These are phyloP conservation scores for Lophiotrema nucula DNA, from an alignment of 495 filamentous ascomycete species.

Conservation along the genomic window DNA sequence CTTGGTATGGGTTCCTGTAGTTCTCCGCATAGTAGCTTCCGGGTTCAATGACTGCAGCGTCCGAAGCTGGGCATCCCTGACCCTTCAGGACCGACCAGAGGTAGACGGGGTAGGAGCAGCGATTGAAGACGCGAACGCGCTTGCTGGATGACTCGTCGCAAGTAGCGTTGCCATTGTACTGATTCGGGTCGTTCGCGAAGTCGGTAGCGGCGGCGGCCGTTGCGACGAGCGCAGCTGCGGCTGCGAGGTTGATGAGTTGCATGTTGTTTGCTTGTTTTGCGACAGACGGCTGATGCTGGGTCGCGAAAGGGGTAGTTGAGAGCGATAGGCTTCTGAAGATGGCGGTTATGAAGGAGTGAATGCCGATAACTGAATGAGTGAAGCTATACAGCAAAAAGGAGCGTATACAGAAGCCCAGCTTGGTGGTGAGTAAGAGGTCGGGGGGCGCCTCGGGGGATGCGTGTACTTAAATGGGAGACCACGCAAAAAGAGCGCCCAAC, in stretches of 20 bases:
- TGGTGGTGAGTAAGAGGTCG: slow-evolving; percentile 22
- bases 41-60: neutral
- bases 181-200: neutral
- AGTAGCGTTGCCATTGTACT: slow-evolving; percentile 7
- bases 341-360: slow-evolving; percentile 22
- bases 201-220: slow-evolving; percentile 7
- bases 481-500: slow-evolving; percentile 8
- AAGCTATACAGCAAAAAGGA: slow-evolving; percentile 34
- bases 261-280: no score
- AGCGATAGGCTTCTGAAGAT: slow-evolving; percentile 19
- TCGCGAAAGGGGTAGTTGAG: neutral
- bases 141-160: neutral
- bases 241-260: slow-evolving; percentile 27
- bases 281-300: neutral
- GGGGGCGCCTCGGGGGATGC: slow-evolving; percentile 6
- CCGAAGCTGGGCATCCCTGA: slow-evolving; percentile 2
- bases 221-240: slow-evolving; percentile 22
- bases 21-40: slow-evolving; percentile 30
- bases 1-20: slow-evolving; percentile 7
- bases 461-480: slow-evolving; percentile 20
- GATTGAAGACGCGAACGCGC: slow-evolving; percentile 27
- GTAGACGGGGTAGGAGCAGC: slow-evolving; percentile 31
- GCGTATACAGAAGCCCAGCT: slow-evolving; percentile 30
- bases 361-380: slow-evolving; percentile 35
- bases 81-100: slow-evolving; percentile 27